Evolutionary conservation across 805 yeast genomes (phyloP).

Genomic region (Candida coquimbonensis): DNA sequence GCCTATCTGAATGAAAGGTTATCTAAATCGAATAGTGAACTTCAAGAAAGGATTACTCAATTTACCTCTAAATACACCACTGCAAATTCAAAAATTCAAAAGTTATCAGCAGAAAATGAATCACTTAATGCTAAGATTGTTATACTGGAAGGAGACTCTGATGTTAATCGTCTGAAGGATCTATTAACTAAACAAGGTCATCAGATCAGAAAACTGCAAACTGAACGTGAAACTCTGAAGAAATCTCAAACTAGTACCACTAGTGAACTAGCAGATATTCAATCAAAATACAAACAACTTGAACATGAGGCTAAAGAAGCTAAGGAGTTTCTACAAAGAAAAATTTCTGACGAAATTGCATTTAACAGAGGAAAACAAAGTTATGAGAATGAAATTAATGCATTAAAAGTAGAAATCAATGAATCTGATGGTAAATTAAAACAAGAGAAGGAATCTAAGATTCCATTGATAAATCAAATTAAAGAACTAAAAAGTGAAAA

Average conservation of each 20-base stretch:
- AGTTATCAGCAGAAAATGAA: slow-evolving; percentile 37
- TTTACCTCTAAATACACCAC: slow-evolving; percentile 26
- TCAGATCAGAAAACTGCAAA: slow-evolving; percentile 22
- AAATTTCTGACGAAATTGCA: slow-evolving; percentile 34
- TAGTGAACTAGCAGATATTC: slow-evolving; percentile 20
- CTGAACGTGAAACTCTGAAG: slow-evolving; percentile 26
- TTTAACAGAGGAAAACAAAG: slow-evolving; percentile 39
- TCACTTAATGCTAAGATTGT: slow-evolving; percentile 34
- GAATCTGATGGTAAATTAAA: slow-evolving; percentile 14
- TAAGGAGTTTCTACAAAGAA: slow-evolving; percentile 33
- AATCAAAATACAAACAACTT: slow-evolving; percentile 28
- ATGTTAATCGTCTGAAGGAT: slow-evolving; percentile 24
- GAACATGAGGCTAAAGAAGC: slow-evolving; percentile 41
- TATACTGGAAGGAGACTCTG: slow-evolving; percentile 30
- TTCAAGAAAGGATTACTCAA: slow-evolving; percentile 29
- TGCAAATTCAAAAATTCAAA: slow-evolving; percentile 31
- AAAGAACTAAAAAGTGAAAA: slow-evolving; percentile 26
- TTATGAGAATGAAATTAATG: slow-evolving; percentile 33
- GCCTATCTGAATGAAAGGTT: slow-evolving; percentile 25
- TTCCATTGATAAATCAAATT: slow-evolving; percentile 22
- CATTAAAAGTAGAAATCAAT: slow-evolving; percentile 26
- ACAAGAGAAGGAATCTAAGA: slow-evolving; percentile 26
- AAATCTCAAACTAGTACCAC: slow-evolving; percentile 23
- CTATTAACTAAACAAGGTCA: slow-evolving; percentile 22
- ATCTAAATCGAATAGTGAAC: slow-evolving; percentile 23